These are phyloP conservation scores for Patellifolia procumbens DNA, from an alignment of 179 eudicot species.

Conservation along the genomic window DNA sequence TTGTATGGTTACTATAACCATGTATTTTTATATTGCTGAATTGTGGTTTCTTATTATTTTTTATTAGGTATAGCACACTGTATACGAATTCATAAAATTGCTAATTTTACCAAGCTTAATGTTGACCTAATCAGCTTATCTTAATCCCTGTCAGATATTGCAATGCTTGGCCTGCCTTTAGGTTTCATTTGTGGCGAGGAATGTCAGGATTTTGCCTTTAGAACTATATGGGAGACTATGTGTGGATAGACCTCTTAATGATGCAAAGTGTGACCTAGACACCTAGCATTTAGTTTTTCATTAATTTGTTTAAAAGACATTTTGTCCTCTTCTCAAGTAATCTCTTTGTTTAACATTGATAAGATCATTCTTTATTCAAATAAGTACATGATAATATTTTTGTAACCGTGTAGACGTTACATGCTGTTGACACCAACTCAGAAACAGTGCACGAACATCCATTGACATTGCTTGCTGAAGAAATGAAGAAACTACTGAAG, in stretches of 20 bases:
- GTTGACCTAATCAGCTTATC: constrained; percentile 10
- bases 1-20: not conserved
- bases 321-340: not conserved
- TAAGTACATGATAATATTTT: constrained; percentile 5
- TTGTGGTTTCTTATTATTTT: not conserved
- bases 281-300: not conserved
- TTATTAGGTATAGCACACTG: not conserved
- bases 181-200: not conserved
- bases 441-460: constrained; percentile 84
- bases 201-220: not conserved
- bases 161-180: not conserved
- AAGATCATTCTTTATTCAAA: not conserved
- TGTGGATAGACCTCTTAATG: not conserved
- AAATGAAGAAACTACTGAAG: constrained; percentile 68
- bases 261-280: not conserved
- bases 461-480: constrained; percentile 84
- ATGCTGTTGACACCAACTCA: constrained; percentile 67
- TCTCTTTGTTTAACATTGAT: not conserved
- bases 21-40: too few species aligned
- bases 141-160: not conserved
- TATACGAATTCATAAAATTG: not conserved
- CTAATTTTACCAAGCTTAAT: not conserved
- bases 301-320: not conserved
- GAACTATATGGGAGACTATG: not conserved
- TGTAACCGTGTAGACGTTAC: constrained; percentile 57